These are phyloP conservation scores for Chlamydomonas sp. DNA, from an alignment of 139 green algal genomes.

Conservation along the genomic window DNA sequence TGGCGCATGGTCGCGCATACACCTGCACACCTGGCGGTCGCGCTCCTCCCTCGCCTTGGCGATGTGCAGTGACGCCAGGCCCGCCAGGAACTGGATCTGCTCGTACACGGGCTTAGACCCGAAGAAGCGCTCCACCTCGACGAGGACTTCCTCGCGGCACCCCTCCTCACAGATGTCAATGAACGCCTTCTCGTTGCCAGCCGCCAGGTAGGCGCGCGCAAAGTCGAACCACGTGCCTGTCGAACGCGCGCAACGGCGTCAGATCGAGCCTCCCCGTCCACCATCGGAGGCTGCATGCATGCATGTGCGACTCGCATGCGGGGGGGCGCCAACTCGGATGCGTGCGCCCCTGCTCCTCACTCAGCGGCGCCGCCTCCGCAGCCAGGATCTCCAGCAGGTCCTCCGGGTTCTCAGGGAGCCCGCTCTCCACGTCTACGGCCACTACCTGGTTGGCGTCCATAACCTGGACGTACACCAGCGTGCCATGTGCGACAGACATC, in stretches of 20 bases:
- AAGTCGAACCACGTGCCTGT: slow-evolving; percentile 63
- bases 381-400: slow-evolving; percentile 60
- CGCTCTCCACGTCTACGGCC: slow-evolving; percentile 27
- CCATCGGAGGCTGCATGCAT: too few species aligned
- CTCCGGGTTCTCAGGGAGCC: slow-evolving; percentile 47
- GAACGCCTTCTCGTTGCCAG: slow-evolving; percentile 32
- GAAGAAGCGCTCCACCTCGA: slow-evolving; percentile 30
- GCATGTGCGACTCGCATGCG: too few species aligned
- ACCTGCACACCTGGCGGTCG: slow-evolving; percentile 24
- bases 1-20: too few species aligned
- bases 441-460: slow-evolving; percentile 49
- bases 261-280: too few species aligned
- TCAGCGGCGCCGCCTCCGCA: slow-evolving; percentile 57
- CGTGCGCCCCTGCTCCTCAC: too few species aligned
- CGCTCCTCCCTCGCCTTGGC: slow-evolving; percentile 27
- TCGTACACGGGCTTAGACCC: slow-evolving; percentile 41
- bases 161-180: slow-evolving; percentile 27
- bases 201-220: slow-evolving; percentile 56
- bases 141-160: not conserved
- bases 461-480: slow-evolving; percentile 50
- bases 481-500: too few species aligned
- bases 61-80: slow-evolving; percentile 52
- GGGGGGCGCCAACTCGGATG: too few species aligned
- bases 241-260: too few species aligned
- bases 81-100: slow-evolving; percentile 67